phyloP scores from a whole-genome alignment of 441 rosid genomes.

The Eutrema salsugineum region DNA sequence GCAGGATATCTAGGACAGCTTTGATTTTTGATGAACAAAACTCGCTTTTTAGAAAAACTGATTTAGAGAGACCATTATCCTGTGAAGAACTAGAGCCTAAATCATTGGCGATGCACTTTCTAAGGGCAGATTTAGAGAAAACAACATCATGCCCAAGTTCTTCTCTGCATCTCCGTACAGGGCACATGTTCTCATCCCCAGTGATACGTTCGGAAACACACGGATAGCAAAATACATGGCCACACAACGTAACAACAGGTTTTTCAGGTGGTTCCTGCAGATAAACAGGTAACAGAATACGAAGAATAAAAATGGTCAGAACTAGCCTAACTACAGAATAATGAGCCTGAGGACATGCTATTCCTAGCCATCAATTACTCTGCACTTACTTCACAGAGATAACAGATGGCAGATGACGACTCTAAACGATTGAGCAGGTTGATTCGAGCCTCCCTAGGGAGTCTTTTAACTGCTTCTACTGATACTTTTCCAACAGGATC shows the following conservation, averaged over 20 bases:
- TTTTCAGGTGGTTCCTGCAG: conserved; percentile 95
- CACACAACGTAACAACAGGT: conserved; percentile 88
- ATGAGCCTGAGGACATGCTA: conserved; percentile 4
- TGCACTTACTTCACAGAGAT: conserved; percentile 64
- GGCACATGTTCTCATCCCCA: conserved; percentile 86
- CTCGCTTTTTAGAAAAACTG: conserved; percentile 41
- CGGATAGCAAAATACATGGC: conserved; percentile 89
- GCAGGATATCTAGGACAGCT: conserved; percentile 73
- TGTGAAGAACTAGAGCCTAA: conserved; percentile 34
- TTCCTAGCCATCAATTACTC: background rate
- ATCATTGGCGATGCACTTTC: conserved; percentile 48
- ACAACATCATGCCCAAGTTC: conserved; percentile 71
- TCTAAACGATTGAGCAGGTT: conserved; percentile 55
- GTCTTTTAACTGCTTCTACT: conserved; percentile 60
- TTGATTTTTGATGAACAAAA: conserved; percentile 72
- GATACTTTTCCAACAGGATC: conserved; percentile 66
- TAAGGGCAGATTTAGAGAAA: conserved; percentile 69
- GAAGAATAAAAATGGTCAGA: background rate
- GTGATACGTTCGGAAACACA: conserved; percentile 73
- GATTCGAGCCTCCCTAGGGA: conserved; percentile 53
- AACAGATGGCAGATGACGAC: conserved; percentile 68
- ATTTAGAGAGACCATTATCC: conserved; percentile 38
- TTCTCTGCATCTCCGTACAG: conserved; percentile 64
- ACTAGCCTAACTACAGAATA: background rate
- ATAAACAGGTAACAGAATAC: conserved; percentile 17